phyloP scores from a whole-genome alignment of 2,329 filamentous ascomycete species.

The Teratosphaeria zuluensis region DNA sequence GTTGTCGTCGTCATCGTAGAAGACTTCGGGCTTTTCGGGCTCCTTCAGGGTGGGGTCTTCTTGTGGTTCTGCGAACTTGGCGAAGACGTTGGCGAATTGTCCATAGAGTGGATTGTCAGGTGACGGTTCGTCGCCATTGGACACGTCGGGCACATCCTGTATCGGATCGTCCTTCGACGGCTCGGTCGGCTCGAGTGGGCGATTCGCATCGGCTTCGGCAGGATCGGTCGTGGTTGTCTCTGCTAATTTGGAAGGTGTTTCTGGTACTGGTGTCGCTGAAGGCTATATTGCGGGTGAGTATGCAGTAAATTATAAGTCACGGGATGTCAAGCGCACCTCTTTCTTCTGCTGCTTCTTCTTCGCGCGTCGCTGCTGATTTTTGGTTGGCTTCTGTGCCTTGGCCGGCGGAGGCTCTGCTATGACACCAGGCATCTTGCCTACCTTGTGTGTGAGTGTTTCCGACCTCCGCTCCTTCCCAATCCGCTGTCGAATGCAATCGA shows the following conservation, averaged over 20 bases:
- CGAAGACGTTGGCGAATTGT: slow-evolving; percentile 74
- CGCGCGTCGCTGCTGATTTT: slow-evolving; percentile 85
- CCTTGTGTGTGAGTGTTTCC: slow-evolving; percentile 3
- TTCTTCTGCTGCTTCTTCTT: slow-evolving; percentile 94
- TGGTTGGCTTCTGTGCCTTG: slow-evolving; percentile 60
- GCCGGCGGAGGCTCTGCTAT: slow-evolving; percentile 20
- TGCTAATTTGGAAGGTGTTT: slow-evolving; percentile 13
- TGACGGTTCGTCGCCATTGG: slow-evolving; percentile 14
- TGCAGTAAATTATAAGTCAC: too few relatives aligned
- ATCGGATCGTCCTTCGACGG: slow-evolving; percentile 17
- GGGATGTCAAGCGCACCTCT: slow-evolving; percentile 56
- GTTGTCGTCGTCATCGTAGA: slow-evolving; percentile 74
- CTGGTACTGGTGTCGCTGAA: slow-evolving; percentile 10
- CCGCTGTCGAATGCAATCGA: neutral
- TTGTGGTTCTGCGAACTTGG: slow-evolving; percentile 60
- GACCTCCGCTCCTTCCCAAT: neutral
- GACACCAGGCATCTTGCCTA: slow-evolving; percentile 25
- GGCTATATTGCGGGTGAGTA: neutral
- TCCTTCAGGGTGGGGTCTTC: slow-evolving; percentile 50
- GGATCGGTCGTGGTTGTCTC: slow-evolving; percentile 8
- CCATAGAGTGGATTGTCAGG: slow-evolving; percentile 62
- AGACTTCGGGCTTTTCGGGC: slow-evolving; percentile 71
- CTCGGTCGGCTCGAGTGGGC: slow-evolving; percentile 17
- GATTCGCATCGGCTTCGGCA: slow-evolving; percentile 10
- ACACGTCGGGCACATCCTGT: slow-evolving; percentile 16